Evolutionary conservation across 1,139 yeast species (phyloP), one percentile per base, ranked within the genome.

Genomic region (Suhomyces bokatorum): DNA sequence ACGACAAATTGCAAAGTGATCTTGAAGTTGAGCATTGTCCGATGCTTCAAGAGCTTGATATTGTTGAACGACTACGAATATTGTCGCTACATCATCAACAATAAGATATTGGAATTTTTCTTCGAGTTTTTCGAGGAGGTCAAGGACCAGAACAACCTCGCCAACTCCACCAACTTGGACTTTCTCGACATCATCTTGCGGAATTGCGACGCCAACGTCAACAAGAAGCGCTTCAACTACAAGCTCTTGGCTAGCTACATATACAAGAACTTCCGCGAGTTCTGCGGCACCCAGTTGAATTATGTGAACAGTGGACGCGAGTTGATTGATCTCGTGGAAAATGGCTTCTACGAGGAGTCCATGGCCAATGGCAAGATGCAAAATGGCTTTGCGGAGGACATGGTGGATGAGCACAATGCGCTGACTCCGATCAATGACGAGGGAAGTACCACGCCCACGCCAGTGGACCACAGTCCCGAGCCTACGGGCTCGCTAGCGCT

Each of bases 131-230:
- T 87, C 48, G 66, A 67, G 16, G 73, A 69, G n/a, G 77, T 80
- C 15, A 71, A 77, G 16, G 66, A 73, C 32, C 66, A 68, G 37
- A 82, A 85, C 58, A 86, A 83, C 57, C 68, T 91, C 48, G 77
- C 87, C 2, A 87, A 82, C 57, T 88, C 97, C 0, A 77, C 95
- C 3, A 79, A 95, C 52, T 70, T 90, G 43, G 93, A 87, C 56
- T 70, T 91, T 34, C 67, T 89, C 42, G 85, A 81, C 52, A 63
- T 75, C 3, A 63, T 87, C 2, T 59, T 76, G 7, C 63, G 55
- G 41, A 64, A 54, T 54, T 65, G 65, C 45, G 69, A 67, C 31
- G 44, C 56, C 6, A 54, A 55, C 16, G 47, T 57, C 16, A 49
- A 52, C 17, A 32, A 40, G 36, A 64, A 67, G 37, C 62, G 69